A percentile compares a stretch with the other conserved stretches of the same genome.
These are phyloP conservation scores for Lagerstroemia speciosa DNA, from an alignment of 345 rosid genomes.

Conservation along the genomic window DNA sequence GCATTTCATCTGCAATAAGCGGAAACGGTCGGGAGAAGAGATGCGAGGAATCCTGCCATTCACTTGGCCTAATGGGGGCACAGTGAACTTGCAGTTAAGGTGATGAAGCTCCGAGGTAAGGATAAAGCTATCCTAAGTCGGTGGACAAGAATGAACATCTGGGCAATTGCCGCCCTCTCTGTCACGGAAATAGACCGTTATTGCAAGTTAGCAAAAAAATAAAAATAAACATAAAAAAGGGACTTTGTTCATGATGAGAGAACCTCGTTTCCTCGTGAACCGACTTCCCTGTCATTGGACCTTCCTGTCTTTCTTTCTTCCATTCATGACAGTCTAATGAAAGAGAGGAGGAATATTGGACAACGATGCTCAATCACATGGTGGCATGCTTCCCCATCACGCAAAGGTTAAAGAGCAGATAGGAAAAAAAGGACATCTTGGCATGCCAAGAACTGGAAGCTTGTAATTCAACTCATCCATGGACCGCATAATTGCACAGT, in stretches of 20 bases:
- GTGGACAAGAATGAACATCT: neutral
- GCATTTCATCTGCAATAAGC: no score
- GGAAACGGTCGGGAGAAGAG: no score
- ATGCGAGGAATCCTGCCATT: no score
- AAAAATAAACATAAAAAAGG: no score
- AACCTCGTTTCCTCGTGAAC: neutral
- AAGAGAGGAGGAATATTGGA: neutral
- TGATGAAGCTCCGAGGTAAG: neutral
- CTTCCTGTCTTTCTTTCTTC: neutral
- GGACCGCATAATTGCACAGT: neutral
- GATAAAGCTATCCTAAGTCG: neutral
- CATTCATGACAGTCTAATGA: neutral
- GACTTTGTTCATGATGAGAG: no score
- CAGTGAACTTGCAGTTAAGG: no score
- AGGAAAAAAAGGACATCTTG: neutral
- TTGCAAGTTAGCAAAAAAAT: neutral
- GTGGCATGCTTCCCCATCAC: slow-evolving; percentile 8
- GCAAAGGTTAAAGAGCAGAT: neutral
- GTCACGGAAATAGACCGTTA: no score
- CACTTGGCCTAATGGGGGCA: no score
- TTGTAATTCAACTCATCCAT: neutral
- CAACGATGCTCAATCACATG: neutral
- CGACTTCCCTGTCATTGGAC: neutral
- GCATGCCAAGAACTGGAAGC: neutral
- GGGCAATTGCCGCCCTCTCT: neutral